These are phyloP conservation scores for Firmiana major DNA, from an alignment of 345 rosid genomes.

Conservation along the genomic window DNA sequence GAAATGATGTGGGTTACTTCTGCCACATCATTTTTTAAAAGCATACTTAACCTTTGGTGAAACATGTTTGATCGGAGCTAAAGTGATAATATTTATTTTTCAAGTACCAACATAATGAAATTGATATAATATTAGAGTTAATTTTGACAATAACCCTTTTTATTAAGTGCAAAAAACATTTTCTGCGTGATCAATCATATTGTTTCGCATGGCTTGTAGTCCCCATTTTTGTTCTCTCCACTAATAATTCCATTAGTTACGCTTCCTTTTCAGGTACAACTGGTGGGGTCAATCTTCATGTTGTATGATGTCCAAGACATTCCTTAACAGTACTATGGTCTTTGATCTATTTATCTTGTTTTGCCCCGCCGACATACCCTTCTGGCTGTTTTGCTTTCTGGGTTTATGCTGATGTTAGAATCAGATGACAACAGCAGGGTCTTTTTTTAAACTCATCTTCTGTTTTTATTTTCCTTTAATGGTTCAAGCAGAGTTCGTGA, in stretches of 20 bases:
- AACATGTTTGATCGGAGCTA: no score
- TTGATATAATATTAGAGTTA: no score
- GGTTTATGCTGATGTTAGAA: neutral
- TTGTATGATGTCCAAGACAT: neutral
- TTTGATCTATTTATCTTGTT: neutral
- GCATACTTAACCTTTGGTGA: no score
- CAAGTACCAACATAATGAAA: no score
- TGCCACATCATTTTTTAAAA: no score
- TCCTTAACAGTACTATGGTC: neutral
- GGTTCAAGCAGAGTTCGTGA: neutral
- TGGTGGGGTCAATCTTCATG: neutral
- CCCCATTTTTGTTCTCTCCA: neutral
- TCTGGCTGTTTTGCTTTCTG: neutral
- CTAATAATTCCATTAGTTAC: slow-evolving; percentile 6
- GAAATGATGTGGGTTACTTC: no score
- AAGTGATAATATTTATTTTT: no score
- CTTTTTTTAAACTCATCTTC: neutral
- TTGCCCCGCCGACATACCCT: neutral
- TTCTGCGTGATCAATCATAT: neutral
- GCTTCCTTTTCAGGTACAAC: neutral
- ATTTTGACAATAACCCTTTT: no score
- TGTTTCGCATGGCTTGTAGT: neutral
- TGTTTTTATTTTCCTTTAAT: neutral
- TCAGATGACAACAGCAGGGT: neutral
- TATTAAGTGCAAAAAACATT: no score